Evolutionary conservation across 164 flowering plant genomes (phyloP).

Genomic region (Paratinospora sagittata): DNA sequence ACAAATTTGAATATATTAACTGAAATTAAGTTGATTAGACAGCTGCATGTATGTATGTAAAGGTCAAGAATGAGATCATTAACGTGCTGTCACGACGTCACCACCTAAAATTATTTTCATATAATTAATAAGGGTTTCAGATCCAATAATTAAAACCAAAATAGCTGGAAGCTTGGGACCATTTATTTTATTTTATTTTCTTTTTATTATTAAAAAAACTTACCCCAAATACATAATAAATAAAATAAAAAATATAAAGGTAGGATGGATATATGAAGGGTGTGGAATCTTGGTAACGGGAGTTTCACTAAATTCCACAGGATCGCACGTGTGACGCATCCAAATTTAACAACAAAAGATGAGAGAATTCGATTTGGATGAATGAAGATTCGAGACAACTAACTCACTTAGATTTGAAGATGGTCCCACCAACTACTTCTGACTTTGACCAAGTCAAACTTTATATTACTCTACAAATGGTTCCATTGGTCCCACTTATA

Average conservation of each 20-base stretch:
- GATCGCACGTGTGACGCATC: constrained; percentile 1
- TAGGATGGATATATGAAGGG: background rate
- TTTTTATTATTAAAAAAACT: no score
- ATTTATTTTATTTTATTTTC: background rate
- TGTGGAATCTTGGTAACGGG: background rate
- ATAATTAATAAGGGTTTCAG: background rate
- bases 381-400: background rate
- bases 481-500: no score
- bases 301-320: background rate
- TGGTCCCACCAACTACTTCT: background rate
- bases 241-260: background rate
- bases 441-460: background rate
- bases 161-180: background rate
- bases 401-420: background rate
- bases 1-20: no score
- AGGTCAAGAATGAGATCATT: background rate
- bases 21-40: no score
- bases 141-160: background rate
- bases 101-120: background rate
- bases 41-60: no score
- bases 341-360: background rate
- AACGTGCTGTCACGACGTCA: background rate
- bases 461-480: background rate
- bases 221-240: no score
- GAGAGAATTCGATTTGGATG: background rate